Percentiles rank a stretch among this genome's conserved stretches.
phyloP scores from a whole-genome alignment of 345 rosid species.

The Arabidopsis suecica region DNA sequence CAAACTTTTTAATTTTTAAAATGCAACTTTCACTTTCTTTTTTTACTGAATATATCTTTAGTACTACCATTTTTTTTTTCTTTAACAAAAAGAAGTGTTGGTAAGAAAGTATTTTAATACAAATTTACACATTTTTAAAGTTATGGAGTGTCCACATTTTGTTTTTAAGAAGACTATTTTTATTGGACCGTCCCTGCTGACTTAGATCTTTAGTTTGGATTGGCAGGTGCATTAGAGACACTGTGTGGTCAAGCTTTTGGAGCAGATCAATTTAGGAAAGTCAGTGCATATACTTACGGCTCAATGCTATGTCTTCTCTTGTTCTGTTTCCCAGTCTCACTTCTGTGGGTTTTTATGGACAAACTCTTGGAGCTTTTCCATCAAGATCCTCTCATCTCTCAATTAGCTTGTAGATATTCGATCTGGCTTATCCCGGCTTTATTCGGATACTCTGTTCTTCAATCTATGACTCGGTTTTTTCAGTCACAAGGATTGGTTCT shows the following conservation, averaged over 20 bases:
- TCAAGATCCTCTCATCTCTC: conserved; percentile 53
- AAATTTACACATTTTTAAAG: too few species aligned
- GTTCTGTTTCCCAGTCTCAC: conserved; percentile 48
- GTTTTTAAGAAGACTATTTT: too few species aligned
- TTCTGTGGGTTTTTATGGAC: conserved; percentile 57
- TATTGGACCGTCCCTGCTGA: not conserved
- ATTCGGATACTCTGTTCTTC: conserved; percentile 53
- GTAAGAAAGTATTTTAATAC: too few species aligned
- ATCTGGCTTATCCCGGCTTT: conserved; percentile 57
- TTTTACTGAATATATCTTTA: too few species aligned
- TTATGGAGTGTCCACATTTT: too few species aligned
- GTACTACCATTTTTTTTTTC: too few species aligned
- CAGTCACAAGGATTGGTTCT: conserved; percentile 53
- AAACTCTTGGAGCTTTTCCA: conserved; percentile 45
- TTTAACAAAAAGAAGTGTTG: too few species aligned
- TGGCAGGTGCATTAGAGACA: conserved; percentile 68
- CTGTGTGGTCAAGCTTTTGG: conserved; percentile 74
- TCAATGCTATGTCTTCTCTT: conserved; percentile 46
- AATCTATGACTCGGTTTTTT: conserved; percentile 51
- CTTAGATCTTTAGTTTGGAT: conserved; percentile 43
- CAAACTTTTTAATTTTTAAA: not conserved
- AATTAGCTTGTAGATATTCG: conserved; percentile 50
- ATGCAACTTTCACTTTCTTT: too few species aligned
- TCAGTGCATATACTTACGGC: conserved; percentile 53
- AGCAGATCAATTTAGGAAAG: conserved; percentile 55